Base-by-base conservation (phyloP, 768 basidiomycete species). In the Serendipita vermifera region DNA sequence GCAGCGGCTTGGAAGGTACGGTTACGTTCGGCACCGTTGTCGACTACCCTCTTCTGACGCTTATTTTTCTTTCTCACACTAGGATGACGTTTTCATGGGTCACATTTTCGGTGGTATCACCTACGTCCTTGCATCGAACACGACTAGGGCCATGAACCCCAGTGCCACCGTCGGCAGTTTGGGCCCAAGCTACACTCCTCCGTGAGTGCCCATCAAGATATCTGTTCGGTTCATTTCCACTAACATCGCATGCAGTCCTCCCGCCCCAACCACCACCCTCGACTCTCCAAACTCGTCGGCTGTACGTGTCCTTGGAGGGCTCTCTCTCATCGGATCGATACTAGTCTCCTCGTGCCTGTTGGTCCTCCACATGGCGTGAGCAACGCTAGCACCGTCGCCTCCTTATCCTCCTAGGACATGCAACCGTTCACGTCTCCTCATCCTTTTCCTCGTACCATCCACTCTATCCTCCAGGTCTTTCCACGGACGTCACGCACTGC, bases 101-200 rank as follows among this genome's bases (percentile, higher is more conserved):
- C 89, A 93, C 66, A 75, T 92, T 32, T 71, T 83, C 58, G 82
- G 79, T 6, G 88, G 87, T 3, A 76, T 92, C 36, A 75, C 69
- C 2, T 91, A 89, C 89, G 71, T 73, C 1, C 66, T 91, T 38
- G 76, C 79, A 56, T 77, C 82, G 3, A 81, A 79, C 38, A 85
- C 86, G 1, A 89, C 87, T 0, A 70, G 72, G 54, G 84, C 83
- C 3, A 83, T 78, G 63, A 81, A 85, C 59, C 57, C 71, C 2
- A 71, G 66, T 26, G 84, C 77, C 1, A 63, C 70, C n/a, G 83
- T 88, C 15, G 85, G 88, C 2, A 77, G 20, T 22, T 29, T 51
- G 3, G 46, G 46, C 24, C 46, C 46, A 22, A 29, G 15, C 6
- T 51, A 51, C 29, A 51, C 46, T 5, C 46, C 46, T 51, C 46